phyloP scores from a whole-genome alignment of 2,329 filamentous ascomycete species.

The Diaporthe citriasiana region DNA sequence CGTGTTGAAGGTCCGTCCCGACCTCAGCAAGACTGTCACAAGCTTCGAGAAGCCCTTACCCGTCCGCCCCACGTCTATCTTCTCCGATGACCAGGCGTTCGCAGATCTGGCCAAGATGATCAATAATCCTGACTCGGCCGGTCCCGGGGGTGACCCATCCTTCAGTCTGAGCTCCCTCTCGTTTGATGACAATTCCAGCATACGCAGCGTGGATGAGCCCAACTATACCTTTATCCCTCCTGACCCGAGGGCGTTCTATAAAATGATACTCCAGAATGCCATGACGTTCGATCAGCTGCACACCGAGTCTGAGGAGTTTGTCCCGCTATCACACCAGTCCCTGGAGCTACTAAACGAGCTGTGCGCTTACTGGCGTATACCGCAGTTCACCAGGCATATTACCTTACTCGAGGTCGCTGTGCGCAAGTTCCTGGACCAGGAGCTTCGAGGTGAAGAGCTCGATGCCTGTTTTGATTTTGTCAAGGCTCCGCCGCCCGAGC shows the following conservation, averaged over 20 bases:
- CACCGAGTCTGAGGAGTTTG: slow-evolving; percentile 63
- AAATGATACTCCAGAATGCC: slow-evolving; percentile 83
- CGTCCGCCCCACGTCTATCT: slow-evolving; percentile 63
- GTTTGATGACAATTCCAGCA: slow-evolving; percentile 67
- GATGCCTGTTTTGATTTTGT: slow-evolving; percentile 86
- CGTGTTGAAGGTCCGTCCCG: slow-evolving; percentile 87
- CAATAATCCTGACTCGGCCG: slow-evolving; percentile 59
- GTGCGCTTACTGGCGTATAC: slow-evolving; percentile 89
- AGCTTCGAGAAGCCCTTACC: slow-evolving; percentile 71
- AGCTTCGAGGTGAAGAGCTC: slow-evolving; percentile 84
- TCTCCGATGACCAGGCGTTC: slow-evolving; percentile 64
- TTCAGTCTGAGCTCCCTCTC: slow-evolving; percentile 77
- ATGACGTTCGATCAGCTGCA: slow-evolving; percentile 75
- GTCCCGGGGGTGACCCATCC: slow-evolving; percentile 72
- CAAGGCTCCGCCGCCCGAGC: slow-evolving; percentile 78
- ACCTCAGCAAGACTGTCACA: slow-evolving; percentile 83
- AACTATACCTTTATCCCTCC: slow-evolving; percentile 91
- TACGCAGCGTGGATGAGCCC: slow-evolving; percentile 70
- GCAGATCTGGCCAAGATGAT: slow-evolving; percentile 67
- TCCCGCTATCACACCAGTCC: slow-evolving; percentile 81
- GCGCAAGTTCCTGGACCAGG: slow-evolving; percentile 87
- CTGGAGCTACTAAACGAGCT: slow-evolving; percentile 88
- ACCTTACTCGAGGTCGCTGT: slow-evolving; percentile 87
- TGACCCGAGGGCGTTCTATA: slow-evolving; percentile 86
- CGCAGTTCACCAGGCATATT: slow-evolving; percentile 83